Base-by-base conservation (phyloP, 2,329 filamentous ascomycete species). In the Talaromyces sp. region DNA sequence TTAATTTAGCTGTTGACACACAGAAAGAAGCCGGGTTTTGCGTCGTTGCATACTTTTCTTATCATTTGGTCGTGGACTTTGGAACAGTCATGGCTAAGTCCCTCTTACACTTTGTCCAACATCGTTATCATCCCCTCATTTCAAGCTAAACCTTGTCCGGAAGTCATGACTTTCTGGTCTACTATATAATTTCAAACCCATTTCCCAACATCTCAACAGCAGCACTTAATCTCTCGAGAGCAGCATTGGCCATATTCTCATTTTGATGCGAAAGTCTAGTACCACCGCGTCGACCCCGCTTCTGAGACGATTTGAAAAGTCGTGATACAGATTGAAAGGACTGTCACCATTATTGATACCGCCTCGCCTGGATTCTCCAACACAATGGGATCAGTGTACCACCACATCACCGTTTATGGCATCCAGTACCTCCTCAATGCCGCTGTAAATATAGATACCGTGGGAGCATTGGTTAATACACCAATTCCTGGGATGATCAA, bases 351-450 rank as follows among this genome's bases (percentile, higher is more conserved):
- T 21, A 60, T 98, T 70, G 93, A 99, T 77, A 96, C 93, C 2
- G 95, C 93, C 18, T 91, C 88, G 39, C 90, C 90, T 71, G 81
- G 74, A 77, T 79, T 71, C 76, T 84, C 71, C 76, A 82, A 69
- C n/a, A 75, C 73, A 12, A 75, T 76, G 60, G 81, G 87, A 67
- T 82, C 84, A n/a, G 77, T 91, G 33, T 89, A 95, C 74, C 86
- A 86, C 70, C 88, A 87, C 74, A 89, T 98, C 73, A 99, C 98
- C 75, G 88, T 96, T 59, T 88, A 91, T 56, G 93, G 93, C 58
- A 97, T 93, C 14, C 82, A 82, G 67, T 87, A 89, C 68, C 84
- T 97, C 54, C 66, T 80, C 9, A 71, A 80, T 60, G 80, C 97
- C 61, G 85, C 88, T 31, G 91, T 90, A 16, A 89, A 89, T 69